phyloP scores from a whole-genome alignment of 192 early-diverging fungal genomes.

The Coemansia nantahalensis region DNA sequence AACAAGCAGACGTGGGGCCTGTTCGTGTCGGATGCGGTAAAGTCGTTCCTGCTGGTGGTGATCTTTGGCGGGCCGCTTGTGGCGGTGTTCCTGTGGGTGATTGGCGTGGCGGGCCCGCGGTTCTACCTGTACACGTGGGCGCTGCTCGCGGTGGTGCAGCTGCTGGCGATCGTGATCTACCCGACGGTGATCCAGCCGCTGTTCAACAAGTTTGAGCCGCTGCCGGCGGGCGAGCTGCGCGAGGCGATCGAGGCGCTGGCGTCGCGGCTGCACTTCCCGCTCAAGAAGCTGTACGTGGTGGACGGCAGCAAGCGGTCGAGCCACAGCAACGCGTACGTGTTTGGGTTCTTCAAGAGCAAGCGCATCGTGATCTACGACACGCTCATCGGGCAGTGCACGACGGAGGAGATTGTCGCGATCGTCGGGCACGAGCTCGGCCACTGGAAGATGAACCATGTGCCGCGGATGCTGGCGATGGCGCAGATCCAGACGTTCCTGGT shows the following conservation, averaged over 20 bases:
- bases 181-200: conserved; percentile 97
- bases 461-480: conserved; percentile 67
- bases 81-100: conserved; percentile 77
- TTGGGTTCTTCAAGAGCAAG: conserved; percentile 95
- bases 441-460: conserved; percentile 84
- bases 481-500: conserved; percentile 76
- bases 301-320: conserved; percentile 89
- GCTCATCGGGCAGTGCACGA: conserved; percentile 75
- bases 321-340: conserved; percentile 97
- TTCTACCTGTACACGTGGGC: conserved; percentile 94
- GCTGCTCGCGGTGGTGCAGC: conserved; percentile 75
- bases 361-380: conserved; percentile 96
- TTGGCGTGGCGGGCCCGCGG: conserved; percentile 72
- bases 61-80: conserved; percentile 79
- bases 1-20: conserved; percentile 87
- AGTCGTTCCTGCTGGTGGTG: conserved; percentile 63
- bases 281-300: conserved; percentile 94
- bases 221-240: conserved; percentile 79
- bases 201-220: conserved; percentile 92
- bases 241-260: conserved; percentile 80
- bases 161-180: conserved; percentile 76
- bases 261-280: conserved; percentile 77
- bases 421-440: conserved; percentile 98
- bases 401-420: conserved; percentile 89
- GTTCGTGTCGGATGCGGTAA: conserved; percentile 78